Percentiles rank a stretch among this genome's conserved stretches.
Evolutionary conservation across 805 yeast species (phyloP).

Genomic region (Crinitomyces ghanaensis): DNA sequence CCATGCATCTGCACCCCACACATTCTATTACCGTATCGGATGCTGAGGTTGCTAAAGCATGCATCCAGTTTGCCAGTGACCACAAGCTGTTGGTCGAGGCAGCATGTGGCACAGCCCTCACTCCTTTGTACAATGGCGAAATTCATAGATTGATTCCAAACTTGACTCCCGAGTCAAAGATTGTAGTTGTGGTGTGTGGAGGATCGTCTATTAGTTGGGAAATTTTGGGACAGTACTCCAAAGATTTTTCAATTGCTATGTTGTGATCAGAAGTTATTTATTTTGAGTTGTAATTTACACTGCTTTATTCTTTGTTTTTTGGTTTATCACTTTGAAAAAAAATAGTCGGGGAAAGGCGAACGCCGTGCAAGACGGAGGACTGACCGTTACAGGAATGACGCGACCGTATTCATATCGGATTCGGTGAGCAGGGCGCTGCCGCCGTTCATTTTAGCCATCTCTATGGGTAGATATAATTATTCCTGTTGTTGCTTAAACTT

Average conservation of each 20-base stretch:
- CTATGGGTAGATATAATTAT: too few relatives aligned
- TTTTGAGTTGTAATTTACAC: background rate
- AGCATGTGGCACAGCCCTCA: conserved; percentile 62
- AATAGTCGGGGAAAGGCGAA: background rate
- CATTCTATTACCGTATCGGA: conserved; percentile 39
- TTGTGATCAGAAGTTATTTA: conserved; percentile 2
- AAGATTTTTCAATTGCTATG: conserved; percentile 14
- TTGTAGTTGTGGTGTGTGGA: conserved; percentile 52
- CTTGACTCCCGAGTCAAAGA: conserved; percentile 30
- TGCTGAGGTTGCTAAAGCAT: conserved; percentile 42
- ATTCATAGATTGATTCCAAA: conserved; percentile 17
- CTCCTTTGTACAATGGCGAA: conserved; percentile 27
- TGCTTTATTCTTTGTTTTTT: background rate
- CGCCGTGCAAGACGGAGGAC: too few relatives aligned
- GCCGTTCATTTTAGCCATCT: too few relatives aligned
- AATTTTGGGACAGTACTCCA: conserved; percentile 16
- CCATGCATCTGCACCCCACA: conserved; percentile 31
- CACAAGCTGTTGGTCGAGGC: conserved; percentile 50
- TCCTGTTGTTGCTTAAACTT: too few relatives aligned
- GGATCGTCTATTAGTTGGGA: conserved; percentile 29
- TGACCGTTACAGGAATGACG: too few relatives aligned
- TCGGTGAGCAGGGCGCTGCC: too few relatives aligned
- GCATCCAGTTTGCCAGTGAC: conserved; percentile 39
- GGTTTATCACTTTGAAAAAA: background rate
- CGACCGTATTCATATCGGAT: too few relatives aligned